Percentiles rank a stretch among this genome's conserved stretches.
phyloP scores from a whole-genome alignment of 2,329 filamentous ascomycete genomes.

The Penicillium sp. region DNA sequence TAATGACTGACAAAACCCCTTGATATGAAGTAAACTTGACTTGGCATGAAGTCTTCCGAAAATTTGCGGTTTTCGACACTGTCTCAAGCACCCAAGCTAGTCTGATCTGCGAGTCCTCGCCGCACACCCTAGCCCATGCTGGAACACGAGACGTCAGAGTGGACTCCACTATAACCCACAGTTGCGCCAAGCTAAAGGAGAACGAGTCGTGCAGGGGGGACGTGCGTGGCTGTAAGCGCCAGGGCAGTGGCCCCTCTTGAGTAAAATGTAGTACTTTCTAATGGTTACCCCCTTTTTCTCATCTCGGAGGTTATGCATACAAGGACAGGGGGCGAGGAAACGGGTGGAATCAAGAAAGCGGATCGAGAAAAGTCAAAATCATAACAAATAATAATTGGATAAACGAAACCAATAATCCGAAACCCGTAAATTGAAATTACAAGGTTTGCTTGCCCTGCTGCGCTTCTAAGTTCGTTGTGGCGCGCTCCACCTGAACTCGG shows the following conservation, averaged over 20 bases:
- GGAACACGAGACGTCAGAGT: slow-evolving; percentile 13
- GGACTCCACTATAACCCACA: slow-evolving; percentile 11
- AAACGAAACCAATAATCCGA: neutral
- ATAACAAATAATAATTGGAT: too few species aligned
- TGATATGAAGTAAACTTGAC: too few species aligned
- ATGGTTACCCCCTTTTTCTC: slow-evolving; percentile 3
- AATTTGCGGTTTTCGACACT: neutral
- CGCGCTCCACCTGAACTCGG: slow-evolving; percentile 40
- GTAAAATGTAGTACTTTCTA: too few species aligned
- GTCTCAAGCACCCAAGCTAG: neutral
- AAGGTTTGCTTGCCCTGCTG: slow-evolving; percentile 18
- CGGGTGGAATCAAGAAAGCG: neutral
- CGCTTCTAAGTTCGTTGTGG: slow-evolving; percentile 32
- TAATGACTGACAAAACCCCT: neutral
- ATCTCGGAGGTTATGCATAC: neutral
- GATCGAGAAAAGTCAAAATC: neutral
- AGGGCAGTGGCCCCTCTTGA: slow-evolving; percentile 14
- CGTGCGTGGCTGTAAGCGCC: slow-evolving; percentile 28
- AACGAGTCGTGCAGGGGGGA: slow-evolving; percentile 8
- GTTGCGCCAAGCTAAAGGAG: slow-evolving; percentile 13
- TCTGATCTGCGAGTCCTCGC: neutral
- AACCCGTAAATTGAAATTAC: neutral
- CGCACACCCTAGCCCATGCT: neutral
- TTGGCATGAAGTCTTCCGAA: too few species aligned
- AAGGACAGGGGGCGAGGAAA: neutral